Evolutionary conservation across 352 stramenopile genomes (phyloP), one percentile per base, ranked within the genome.

Genomic region (Stephanocyclus meneghinianus): DNA sequence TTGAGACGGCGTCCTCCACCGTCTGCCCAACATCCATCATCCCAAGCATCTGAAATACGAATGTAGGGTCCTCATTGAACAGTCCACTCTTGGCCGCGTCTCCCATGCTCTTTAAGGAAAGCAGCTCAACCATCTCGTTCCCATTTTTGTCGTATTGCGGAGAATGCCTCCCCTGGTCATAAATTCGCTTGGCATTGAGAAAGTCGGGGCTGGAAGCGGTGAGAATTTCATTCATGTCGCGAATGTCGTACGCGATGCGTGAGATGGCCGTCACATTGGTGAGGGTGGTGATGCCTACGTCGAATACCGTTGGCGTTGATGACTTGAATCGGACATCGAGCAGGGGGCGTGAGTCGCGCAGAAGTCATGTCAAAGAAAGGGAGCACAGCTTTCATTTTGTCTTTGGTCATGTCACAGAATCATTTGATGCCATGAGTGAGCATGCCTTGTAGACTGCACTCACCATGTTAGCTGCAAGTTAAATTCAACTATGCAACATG

Each of bases 221-320:
- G 5, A 68, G 42, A 42, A 56, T 8, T 1, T 44, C 29, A n/a
- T 65, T 47, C 51, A 92, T 91, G 65, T 92, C 88, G 26, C 76
- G 67, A 29, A 92, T 55, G 71, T 93, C 88, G 45, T 85, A 68
- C 16, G 80, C 78, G 21, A 93, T 75, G 53, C 79, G 68, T 3
- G 85, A 85, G 44, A 87, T 78, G 18, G 77, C 74, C 26, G 83
- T 63, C 4, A 92, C 88, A 79, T 90, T 69, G 16, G 83, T 87
- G 44, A 84, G 74, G 10, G 88, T 93, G 11, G 85, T 80, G 65
- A 92, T 79, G 0, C 83, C 83, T 48, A 85, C 84, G 16, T 81
- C 85, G 62, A 84, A 84, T 35, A 53, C 26, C 15, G 66, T 81
- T 2, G 29, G 18, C 11, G 62, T 8, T 2, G 44, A 56, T 11